Base-by-base conservation (phyloP, 1,139 yeast genomes). In the Candida sojae region DNA sequence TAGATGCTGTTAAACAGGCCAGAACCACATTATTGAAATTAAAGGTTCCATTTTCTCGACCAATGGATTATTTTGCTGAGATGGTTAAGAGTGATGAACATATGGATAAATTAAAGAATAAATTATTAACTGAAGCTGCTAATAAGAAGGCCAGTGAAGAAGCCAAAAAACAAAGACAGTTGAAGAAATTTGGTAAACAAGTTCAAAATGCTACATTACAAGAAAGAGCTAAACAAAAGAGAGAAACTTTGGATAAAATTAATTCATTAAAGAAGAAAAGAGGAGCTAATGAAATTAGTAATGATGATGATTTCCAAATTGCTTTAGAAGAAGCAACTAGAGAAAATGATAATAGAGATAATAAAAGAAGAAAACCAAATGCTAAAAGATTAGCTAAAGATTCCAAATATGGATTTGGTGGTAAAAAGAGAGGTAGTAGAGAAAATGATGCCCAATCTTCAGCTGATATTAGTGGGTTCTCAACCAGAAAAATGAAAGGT, bases 11-110 rank as follows among this genome's bases (percentile, higher is more conserved):
- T 33, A 71, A 79, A 50, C 80, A 79, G 59, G 97, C 90, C 34
- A 85, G 93, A 63, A 71, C 78, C 45, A 79, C 80, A 44, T 76
- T 92, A 45, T 66, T 77, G 49, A 82, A 82, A 64, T 77, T 85
- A 57, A 85, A 86, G 62, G 84, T 91, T 25, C 93, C 97, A 50
- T 93, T 93, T 67, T 79, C 96, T 36, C 83, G 99, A 67, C 99
- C 99, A 29, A 73, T 83, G 60, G 99, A 93, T 67, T 93, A 89
- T 68, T 93, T 93, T 71, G 99, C 99, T 9, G 99, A 93, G 70
- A 93, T 93, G 99, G 89, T 91, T 54, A 93, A 93, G 75, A 86
- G 92, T 52, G 99, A 93, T 67, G 97, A 91, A 67, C 99, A 93
- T 68, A 93, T 93, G 99, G 97, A 91, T 63, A 89, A 84, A 70